These are phyloP conservation scores for Ustilago cynodontis DNA, from an alignment of 1,284 basidiomycete species.

Conservation along the genomic window DNA sequence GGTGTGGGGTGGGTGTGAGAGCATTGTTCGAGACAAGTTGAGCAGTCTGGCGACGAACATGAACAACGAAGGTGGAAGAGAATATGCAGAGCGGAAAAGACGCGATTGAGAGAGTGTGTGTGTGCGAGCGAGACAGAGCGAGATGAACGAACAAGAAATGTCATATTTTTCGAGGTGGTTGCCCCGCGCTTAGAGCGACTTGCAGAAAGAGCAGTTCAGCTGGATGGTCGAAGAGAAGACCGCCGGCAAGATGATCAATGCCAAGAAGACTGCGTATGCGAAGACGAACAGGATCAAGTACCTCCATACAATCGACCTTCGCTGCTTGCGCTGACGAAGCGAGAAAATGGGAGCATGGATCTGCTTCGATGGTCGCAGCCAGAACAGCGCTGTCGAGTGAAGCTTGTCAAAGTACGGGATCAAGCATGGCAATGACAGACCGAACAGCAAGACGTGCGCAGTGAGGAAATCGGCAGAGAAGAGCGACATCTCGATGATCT, in stretches of 20 bases:
- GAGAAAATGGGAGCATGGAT: conserved; percentile 81
- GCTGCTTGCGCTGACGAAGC: conserved; percentile 67
- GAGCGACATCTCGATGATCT: conserved; percentile 69
- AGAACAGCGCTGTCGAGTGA: conserved; percentile 70
- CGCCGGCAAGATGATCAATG: conserved; percentile 73
- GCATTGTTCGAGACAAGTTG: conserved; percentile 4
- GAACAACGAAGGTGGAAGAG: conserved; percentile 5
- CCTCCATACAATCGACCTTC: conserved; percentile 72
- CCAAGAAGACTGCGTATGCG: conserved; percentile 81
- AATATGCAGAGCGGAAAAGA: conserved; percentile 18
- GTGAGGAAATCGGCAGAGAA: conserved; percentile 68
- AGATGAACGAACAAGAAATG: conserved; percentile 9
- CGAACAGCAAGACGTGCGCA: conserved; percentile 67
- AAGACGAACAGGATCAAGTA: conserved; percentile 85
- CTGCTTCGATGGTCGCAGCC: conserved; percentile 75
- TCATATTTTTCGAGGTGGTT: conserved; percentile 16
- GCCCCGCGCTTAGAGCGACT: conserved; percentile 40
- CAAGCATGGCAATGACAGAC: conserved; percentile 74
- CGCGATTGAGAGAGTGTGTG: neutral
- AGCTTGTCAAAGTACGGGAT: conserved; percentile 64
- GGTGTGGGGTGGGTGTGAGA: conserved; percentile 5
- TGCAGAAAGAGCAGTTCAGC: conserved; percentile 57
- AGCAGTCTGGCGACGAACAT: conserved; percentile 11
- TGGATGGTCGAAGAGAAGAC: conserved; percentile 56
- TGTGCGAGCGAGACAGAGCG: neutral